Evolutionary conservation across 306 rosid genomes (phyloP), one percentile per base, ranked within the genome.

Genomic region (Quercus engelmannii): DNA sequence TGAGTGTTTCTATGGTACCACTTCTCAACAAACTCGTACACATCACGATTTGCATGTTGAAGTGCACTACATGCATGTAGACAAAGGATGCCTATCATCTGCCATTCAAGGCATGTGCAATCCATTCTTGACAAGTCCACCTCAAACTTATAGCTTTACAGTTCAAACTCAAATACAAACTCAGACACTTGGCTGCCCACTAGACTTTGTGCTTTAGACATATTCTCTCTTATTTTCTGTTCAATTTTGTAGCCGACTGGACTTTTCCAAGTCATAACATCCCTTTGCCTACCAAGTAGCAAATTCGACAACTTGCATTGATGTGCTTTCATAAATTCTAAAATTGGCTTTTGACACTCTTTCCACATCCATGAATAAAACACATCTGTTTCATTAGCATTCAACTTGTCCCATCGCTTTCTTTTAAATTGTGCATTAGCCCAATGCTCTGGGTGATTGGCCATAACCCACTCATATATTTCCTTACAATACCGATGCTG

Each of bases 121-220:
- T 38, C 59, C 71, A 59, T 62, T 43, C 78, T 11, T 25, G 71
- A 54, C 71, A 62, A 49, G 68, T 76, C 72, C 13, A 76, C 58
- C 18, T 5, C n/a, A n/a, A 51, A 41, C n/a, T 4, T 23, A 59
- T 58, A 23, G 49, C 10, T 46, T 17, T 75, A 46, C 17, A 23
- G 15, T 62, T 76, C 49, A 76, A 76, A 62, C 5, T 43, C 79
- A 64, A 76, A 51, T 64, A 49, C 7, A 64, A 76, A 76, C 19
- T 76, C 63, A 63, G 33, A 64, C 15, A 51, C 62, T 49, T 19
- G 49, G 7, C 17, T 74, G 5, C 21, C 33, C 35, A 35, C n/a
- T 17, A 74, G 55, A 61, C 49, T 31, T 5, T 57, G 21, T 5
- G 77, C 52, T 35, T 56, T 62, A 62, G 41, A 13, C 72, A 62